Percentiles rank a stretch among this genome's conserved stretches.
Conservation (phyloP, 441 rosid species). For the Erodium texanum region DNA sequence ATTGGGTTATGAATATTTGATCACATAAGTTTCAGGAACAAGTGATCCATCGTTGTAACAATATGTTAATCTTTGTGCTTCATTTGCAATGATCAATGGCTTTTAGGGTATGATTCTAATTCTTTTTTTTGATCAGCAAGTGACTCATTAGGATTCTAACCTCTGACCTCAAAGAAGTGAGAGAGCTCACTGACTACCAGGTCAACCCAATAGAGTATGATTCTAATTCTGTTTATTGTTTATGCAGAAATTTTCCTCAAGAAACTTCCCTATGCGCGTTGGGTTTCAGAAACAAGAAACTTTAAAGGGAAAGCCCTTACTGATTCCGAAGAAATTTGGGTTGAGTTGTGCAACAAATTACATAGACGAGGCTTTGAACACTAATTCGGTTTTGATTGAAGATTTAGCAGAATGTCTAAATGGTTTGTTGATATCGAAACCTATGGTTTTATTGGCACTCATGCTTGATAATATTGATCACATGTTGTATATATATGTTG, state of each 20-base stretch:
- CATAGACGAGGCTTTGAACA: conserved; percentile 31
- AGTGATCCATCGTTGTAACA: too few species aligned
- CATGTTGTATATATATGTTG: conserved; percentile 9
- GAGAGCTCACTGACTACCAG: too few species aligned
- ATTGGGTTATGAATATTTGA: too few species aligned
- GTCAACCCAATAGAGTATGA: too few species aligned
- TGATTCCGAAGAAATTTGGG: conserved; percentile 24
- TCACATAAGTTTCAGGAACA: too few species aligned
- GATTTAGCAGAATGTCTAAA: conserved; percentile 22
- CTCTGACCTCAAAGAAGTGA: too few species aligned
- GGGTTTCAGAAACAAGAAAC: conserved; percentile 24
- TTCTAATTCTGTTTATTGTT: conserved; percentile 10
- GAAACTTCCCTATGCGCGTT: conserved; percentile 20
- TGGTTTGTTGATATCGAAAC: too few species aligned
- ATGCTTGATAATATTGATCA: neutral
- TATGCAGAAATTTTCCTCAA: conserved; percentile 28
- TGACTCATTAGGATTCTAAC: too few species aligned
- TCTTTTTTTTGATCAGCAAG: too few species aligned
- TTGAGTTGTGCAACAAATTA: conserved; percentile 37
- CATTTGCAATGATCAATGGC: too few species aligned
- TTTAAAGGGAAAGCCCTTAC: conserved; percentile 23
- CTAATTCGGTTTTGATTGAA: conserved; percentile 37
- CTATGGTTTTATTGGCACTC: neutral
- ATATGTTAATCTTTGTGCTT: too few species aligned
- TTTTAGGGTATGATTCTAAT: too few species aligned